Evolutionary conservation across 495 filamentous ascomycete species (phyloP).

Genomic region (Neurospora tetrasperma): DNA sequence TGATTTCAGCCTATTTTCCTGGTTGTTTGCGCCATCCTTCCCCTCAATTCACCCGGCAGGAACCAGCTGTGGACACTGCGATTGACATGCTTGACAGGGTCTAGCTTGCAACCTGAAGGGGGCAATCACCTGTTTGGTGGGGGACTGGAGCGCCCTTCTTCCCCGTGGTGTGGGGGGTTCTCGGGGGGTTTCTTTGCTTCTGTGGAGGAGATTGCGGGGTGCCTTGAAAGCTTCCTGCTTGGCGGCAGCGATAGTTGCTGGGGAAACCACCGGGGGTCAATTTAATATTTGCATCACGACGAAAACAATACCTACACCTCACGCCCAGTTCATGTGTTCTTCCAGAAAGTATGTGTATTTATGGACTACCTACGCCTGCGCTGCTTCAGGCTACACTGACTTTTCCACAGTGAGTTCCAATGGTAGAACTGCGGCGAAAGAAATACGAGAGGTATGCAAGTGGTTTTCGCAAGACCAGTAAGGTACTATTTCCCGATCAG

Average conservation of each 20-base stretch:
- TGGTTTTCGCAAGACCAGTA: background rate
- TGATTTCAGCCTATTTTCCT: conserved; percentile 1
- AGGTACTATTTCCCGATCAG: background rate
- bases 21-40: background rate
- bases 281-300: background rate
- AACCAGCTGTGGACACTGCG: background rate
- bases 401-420: background rate
- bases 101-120: background rate
- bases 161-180: background rate
- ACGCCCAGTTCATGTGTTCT: background rate
- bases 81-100: background rate
- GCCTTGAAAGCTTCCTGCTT: background rate
- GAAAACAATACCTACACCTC: background rate
- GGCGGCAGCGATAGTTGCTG: background rate
- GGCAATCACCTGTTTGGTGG: background rate
- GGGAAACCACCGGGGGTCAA: background rate
- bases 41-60: background rate
- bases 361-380: background rate
- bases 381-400: background rate
- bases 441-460: background rate
- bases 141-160: background rate
- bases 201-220: background rate
- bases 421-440: background rate
- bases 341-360: background rate
- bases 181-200: background rate